Percentiles rank a stretch among this genome's conserved stretches.
Conservation (phyloP, 345 rosid genomes). For the Rhizophora apiculata region DNA sequence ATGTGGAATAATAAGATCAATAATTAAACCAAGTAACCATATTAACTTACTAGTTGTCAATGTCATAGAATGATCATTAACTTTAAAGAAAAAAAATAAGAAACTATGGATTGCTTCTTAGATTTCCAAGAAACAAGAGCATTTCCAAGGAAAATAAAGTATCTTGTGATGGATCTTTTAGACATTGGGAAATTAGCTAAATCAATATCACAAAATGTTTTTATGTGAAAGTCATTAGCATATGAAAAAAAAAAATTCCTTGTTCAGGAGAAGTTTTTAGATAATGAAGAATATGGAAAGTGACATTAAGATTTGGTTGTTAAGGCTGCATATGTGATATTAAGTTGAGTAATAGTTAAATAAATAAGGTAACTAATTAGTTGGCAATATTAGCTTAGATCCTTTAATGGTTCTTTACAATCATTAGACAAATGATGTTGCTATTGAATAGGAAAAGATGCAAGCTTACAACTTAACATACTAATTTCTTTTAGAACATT, state of each 20-base stretch:
- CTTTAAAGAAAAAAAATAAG: not conserved
- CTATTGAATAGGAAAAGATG: not conserved
- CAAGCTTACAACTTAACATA: not conserved
- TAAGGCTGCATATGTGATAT: not conserved
- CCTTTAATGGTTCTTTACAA: not conserved
- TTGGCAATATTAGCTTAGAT: not conserved
- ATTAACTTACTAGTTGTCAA: too few relatives aligned
- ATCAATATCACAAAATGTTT: not conserved
- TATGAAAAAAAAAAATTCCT: not conserved
- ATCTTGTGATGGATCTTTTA: not conserved
- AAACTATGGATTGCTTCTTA: not conserved
- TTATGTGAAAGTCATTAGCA: not conserved
- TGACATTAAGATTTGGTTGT: not conserved
- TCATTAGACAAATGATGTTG: not conserved
- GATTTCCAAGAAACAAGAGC: not conserved
- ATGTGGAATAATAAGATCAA: too few relatives aligned
- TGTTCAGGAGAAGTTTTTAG: not conserved
- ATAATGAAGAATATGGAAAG: not conserved
- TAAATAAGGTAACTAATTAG: not conserved
- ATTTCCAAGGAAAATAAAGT: not conserved
- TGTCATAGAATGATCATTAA: not conserved
- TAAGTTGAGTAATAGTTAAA: not conserved
- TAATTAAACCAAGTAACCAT: too few relatives aligned
- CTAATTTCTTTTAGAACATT: not conserved
- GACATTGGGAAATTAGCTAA: not conserved